A percentile compares a stretch with the other conserved stretches of the same genome.
Conservation (phyloP, 257 asterid genomes). For the Buddleja alternifolia region DNA sequence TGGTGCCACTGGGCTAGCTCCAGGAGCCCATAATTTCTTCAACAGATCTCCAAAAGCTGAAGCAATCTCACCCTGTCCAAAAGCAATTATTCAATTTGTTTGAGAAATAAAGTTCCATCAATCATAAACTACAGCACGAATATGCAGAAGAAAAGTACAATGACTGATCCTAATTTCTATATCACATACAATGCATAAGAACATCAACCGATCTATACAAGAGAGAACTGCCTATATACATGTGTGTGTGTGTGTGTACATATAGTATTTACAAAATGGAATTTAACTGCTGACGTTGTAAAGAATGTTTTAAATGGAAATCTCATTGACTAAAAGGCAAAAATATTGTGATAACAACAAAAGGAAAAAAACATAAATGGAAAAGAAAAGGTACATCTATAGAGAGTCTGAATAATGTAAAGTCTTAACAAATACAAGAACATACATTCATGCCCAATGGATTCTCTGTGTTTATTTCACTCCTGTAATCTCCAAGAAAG, state of each 20-base stretch:
- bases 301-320: conserved; percentile 9
- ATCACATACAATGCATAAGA: conserved; percentile 2
- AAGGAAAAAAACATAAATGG: conserved; percentile 17
- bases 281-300: background rate
- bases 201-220: conserved; percentile 20
- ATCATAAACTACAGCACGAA: background rate
- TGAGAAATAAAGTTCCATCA: conserved; percentile 20
- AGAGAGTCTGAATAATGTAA: conserved; percentile 26
- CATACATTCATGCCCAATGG: conserved; percentile 97
- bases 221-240: conserved; percentile 11
- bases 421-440: conserved; percentile 25
- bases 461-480: conserved; percentile 81
- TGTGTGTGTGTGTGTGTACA: background rate
- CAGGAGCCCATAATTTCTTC: conserved; percentile 96
- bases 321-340: conserved; percentile 17
- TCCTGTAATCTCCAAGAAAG: conserved; percentile 93
- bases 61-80: conserved; percentile 90
- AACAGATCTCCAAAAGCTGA: conserved; percentile 89
- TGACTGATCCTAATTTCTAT: conserved; percentile 14
- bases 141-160: conserved; percentile 18
- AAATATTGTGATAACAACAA: conserved; percentile 14
- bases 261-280: background rate
- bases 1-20: conserved; percentile 87
- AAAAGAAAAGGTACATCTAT: conserved; percentile 19
- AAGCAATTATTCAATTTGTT: conserved; percentile 24